A percentile compares a stretch with the other conserved stretches of the same genome.
phyloP scores from a whole-genome alignment of 2,329 filamentous ascomycete genomes.

The Tolypocladium pustulatum region DNA sequence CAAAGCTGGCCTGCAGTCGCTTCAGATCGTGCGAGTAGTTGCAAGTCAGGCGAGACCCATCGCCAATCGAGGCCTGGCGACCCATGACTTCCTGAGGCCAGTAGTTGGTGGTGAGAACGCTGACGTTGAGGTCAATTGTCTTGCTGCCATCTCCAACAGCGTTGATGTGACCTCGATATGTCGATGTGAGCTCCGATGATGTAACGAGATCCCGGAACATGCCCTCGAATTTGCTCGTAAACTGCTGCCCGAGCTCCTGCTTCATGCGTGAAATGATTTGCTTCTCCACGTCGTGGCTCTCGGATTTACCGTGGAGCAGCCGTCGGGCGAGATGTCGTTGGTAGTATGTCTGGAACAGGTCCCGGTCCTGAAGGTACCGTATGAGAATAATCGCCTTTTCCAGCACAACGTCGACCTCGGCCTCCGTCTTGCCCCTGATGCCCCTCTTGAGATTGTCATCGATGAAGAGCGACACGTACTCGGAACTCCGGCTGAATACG shows the following conservation, averaged over 20 bases:
- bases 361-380: constrained; percentile 82
- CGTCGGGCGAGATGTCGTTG: constrained; percentile 91
- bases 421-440: constrained; percentile 84
- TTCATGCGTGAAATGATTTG: constrained; percentile 97
- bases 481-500: constrained; percentile 70
- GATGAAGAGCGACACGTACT: constrained; percentile 92
- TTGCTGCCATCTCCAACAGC: constrained; percentile 34
- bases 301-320: constrained; percentile 77
- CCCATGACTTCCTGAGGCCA: constrained; percentile 91
- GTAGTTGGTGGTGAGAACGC: constrained; percentile 82
- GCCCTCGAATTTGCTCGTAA: constrained; percentile 84
- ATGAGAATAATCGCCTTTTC: constrained; percentile 85
- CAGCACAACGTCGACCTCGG: constrained; percentile 71
- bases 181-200: constrained; percentile 70
- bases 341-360: constrained; percentile 94
- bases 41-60: constrained; percentile 36
- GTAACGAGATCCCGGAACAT: constrained; percentile 97
- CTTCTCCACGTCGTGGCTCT: constrained; percentile 86
- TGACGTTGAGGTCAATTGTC: constrained; percentile 69
- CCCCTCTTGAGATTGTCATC: constrained; percentile 94
- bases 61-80: constrained; percentile 38
- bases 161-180: constrained; percentile 60
- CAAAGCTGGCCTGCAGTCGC: constrained; percentile 71
- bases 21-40: constrained; percentile 68
- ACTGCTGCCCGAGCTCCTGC: constrained; percentile 87